A percentile compares a stretch with the other conserved stretches of the same genome.
phyloP scores from a whole-genome alignment of 768 basidiomycete genomes.

The Hericium rajendrae region DNA sequence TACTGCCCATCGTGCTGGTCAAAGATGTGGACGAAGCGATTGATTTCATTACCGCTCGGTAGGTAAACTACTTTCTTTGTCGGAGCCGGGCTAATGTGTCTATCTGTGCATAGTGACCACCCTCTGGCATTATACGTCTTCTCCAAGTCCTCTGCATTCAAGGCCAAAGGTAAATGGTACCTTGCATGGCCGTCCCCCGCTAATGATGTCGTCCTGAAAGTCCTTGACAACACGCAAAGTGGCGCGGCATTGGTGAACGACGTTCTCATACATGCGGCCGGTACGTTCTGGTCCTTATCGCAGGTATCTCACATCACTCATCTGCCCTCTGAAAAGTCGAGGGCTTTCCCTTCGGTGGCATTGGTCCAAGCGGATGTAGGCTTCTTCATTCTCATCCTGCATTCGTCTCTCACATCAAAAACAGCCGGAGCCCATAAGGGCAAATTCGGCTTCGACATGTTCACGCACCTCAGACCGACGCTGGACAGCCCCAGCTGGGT shows the following conservation, averaged over 20 bases:
- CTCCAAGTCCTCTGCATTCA: conserved; percentile 45
- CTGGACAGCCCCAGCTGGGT: conserved; percentile 33
- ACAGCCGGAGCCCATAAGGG: conserved; percentile 64
- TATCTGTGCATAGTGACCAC: conserved; percentile 39
- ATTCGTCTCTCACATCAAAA: background rate
- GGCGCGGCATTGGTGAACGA: conserved; percentile 70
- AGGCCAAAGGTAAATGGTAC: conserved; percentile 42
- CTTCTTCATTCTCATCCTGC: conserved; percentile 2
- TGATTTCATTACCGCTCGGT: conserved; percentile 54
- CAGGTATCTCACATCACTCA: background rate
- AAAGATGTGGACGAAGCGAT: conserved; percentile 65
- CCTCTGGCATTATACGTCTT: conserved; percentile 78
- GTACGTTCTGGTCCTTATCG: conserved; percentile 26
- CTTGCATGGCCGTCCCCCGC: too few species aligned
- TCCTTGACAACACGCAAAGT: conserved; percentile 61
- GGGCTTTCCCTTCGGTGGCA: conserved; percentile 67
- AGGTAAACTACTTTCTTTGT: background rate
- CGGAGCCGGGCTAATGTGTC: background rate
- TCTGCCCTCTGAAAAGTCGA: conserved; percentile 27
- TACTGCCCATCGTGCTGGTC: conserved; percentile 68
- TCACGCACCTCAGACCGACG: conserved; percentile 64
- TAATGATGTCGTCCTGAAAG: conserved; percentile 22
- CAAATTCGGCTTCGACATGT: conserved; percentile 66
- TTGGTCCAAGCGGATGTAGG: conserved; percentile 66
- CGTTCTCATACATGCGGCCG: conserved; percentile 45